Conservation (phyloP, 768 basidiomycete genomes). For the Pleurotus tuber-regium region DNA sequence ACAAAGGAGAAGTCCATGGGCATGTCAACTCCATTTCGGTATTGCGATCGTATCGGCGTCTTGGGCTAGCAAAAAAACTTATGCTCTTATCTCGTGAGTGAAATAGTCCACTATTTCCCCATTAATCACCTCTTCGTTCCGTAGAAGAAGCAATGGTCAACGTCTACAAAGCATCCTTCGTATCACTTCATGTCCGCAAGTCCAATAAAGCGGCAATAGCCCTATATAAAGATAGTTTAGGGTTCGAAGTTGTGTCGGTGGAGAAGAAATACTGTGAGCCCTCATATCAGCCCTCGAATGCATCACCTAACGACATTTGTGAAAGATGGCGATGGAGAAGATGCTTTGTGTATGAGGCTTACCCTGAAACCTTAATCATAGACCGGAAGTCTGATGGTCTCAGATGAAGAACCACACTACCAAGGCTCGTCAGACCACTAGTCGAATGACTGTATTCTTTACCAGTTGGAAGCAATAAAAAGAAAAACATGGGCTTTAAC, state of each 20-base stretch:
- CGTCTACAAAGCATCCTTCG: slow-evolving; percentile 81
- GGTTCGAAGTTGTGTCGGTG: slow-evolving; percentile 82
- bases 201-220: slow-evolving; percentile 92
- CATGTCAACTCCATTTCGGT: slow-evolving; percentile 98
- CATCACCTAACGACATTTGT: slow-evolving; percentile 4
- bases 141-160: slow-evolving; percentile 91
- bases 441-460: too few relatives aligned
- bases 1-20: slow-evolving; percentile 69
- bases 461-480: too few relatives aligned
- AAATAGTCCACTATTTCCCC: too few relatives aligned
- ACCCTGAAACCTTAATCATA: slow-evolving; percentile 11
- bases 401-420: too few relatives aligned
- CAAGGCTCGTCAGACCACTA: too few relatives aligned
- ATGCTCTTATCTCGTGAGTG: slow-evolving; percentile 90
- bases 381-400: too few relatives aligned
- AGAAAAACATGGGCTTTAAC: too few relatives aligned
- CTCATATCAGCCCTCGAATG: neutral
- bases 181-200: slow-evolving; percentile 89
- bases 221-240: slow-evolving; percentile 85
- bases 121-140: too few relatives aligned
- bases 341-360: slow-evolving; percentile 82
- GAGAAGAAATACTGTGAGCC: slow-evolving; percentile 90
- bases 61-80: slow-evolving; percentile 90
- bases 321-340: slow-evolving; percentile 84
- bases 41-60: slow-evolving; percentile 81